Conservation (phyloP, 805 yeast species). For the Sugiyamaella floridensis region DNA sequence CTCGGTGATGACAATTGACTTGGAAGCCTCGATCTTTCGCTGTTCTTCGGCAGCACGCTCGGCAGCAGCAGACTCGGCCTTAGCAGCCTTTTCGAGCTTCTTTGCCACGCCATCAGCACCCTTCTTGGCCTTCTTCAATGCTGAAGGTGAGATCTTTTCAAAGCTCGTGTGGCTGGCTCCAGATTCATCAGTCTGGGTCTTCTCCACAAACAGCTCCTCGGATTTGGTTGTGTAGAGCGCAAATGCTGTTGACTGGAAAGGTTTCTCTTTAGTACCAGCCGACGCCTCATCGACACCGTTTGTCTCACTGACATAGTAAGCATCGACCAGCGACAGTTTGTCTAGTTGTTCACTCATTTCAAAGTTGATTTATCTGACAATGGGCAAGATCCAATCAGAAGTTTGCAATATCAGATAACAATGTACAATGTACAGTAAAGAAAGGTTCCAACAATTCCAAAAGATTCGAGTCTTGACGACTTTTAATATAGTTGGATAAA, state of each 20-base stretch:
- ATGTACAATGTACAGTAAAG: too few species aligned
- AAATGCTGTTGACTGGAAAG: constrained; percentile 77
- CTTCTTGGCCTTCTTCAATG: constrained; percentile 91
- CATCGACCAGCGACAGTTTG: constrained; percentile 12
- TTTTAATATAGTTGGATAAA: too few species aligned
- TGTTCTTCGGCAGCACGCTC: constrained; percentile 63
- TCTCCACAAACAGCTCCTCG: constrained; percentile 50
- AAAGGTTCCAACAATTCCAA: too few species aligned
- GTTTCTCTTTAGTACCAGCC: constrained; percentile 60
- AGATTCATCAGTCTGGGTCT: constrained; percentile 48
- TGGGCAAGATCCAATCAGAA: neutral
- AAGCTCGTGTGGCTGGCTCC: constrained; percentile 29
- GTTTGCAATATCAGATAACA: too few species aligned
- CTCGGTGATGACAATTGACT: constrained; percentile 67
- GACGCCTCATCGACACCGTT: constrained; percentile 58
- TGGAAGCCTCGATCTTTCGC: constrained; percentile 67
- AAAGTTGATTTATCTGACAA: constrained; percentile 1
- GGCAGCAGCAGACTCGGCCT: constrained; percentile 45
- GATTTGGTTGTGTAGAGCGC: constrained; percentile 51
- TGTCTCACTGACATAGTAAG: constrained; percentile 63
- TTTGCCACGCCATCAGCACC: constrained; percentile 89
- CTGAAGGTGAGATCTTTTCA: constrained; percentile 78
- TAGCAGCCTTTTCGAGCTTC: constrained; percentile 59
- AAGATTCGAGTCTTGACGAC: too few species aligned
- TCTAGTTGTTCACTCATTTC: constrained; percentile 17